Evolutionary conservation across 2,329 filamentous ascomycete species (phyloP).

Genomic region (Corynespora cassiicola): DNA sequence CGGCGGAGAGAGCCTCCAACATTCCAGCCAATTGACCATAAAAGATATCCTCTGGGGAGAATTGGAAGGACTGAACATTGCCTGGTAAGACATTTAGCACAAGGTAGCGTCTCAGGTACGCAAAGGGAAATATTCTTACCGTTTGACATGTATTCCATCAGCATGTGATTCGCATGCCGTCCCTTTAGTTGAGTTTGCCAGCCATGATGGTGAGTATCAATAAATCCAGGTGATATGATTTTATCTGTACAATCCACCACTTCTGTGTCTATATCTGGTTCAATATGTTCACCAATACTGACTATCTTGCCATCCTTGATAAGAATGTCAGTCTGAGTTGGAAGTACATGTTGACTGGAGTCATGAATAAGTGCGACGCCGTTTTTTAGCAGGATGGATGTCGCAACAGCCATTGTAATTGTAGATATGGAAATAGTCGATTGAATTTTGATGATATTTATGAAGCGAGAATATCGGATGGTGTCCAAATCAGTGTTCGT

Average conservation of each 20-base stretch:
- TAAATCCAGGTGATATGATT: conserved; percentile 63
- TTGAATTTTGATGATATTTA: too few relatives aligned
- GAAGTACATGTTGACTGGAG: conserved; percentile 37
- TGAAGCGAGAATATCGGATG: too few relatives aligned
- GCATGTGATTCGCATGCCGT: conserved; percentile 56
- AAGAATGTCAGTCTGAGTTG: conserved; percentile 38
- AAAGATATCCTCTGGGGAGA: conserved; percentile 29
- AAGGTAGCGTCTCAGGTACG: conserved; percentile 44
- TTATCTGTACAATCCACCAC: conserved; percentile 58
- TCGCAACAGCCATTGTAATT: too few relatives aligned
- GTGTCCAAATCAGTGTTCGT: too few relatives aligned
- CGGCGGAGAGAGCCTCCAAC: conserved; percentile 59
- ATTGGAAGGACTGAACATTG: conserved; percentile 44
- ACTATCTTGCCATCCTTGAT: conserved; percentile 42
- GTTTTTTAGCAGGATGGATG: conserved; percentile 44
- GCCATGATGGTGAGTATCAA: conserved; percentile 60
- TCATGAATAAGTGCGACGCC: conserved; percentile 47
- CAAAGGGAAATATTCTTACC: conserved; percentile 30
- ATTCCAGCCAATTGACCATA: conserved; percentile 48
- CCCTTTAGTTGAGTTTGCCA: conserved; percentile 65
- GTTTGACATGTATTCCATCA: conserved; percentile 52
- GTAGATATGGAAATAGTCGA: too few relatives aligned
- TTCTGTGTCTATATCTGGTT: conserved; percentile 39
- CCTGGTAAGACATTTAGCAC: conserved; percentile 42
- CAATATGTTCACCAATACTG: conserved; percentile 37